Conservation (phyloP, 192 early-diverging fungal species). For the Backusella circina region DNA sequence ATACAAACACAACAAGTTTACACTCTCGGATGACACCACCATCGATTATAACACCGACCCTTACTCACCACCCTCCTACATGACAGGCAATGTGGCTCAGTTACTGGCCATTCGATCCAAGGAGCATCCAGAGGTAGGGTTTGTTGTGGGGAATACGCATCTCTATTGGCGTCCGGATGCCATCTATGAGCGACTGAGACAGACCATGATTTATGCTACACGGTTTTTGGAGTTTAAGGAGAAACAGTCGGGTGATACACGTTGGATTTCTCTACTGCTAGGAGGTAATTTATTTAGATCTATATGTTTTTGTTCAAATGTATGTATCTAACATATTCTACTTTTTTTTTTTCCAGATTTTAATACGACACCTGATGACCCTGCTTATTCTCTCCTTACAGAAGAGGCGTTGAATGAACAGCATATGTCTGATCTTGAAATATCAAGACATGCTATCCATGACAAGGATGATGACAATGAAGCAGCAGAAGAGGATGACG, state of each 20-base stretch:
- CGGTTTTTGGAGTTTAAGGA: neutral
- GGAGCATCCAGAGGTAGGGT: neutral
- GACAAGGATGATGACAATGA: neutral
- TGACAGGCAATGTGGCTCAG: conserved; percentile 33
- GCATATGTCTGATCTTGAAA: conserved; percentile 12
- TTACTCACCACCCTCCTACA: conserved; percentile 8
- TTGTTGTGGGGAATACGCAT: conserved; percentile 36
- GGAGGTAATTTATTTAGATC: conserved; percentile 17
- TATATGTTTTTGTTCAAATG: no score
- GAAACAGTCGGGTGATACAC: neutral
- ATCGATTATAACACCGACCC: conserved; percentile 27
- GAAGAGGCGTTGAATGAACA: neutral
- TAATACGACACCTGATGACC: conserved; percentile 27
- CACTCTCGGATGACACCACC: neutral
- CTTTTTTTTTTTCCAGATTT: conserved; percentile 19
- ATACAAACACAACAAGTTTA: conserved; percentile 12
- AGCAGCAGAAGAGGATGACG: neutral
- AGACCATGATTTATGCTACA: conserved; percentile 15
- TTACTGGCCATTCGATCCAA: conserved; percentile 15
- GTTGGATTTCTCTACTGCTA: conserved; percentile 14
- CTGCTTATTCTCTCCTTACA: conserved; percentile 14
- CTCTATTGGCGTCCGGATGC: conserved; percentile 34
- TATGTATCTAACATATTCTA: neutral
- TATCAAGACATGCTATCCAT: conserved; percentile 1
- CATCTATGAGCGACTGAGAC: conserved; percentile 32